Percentiles rank a stretch among this genome's conserved stretches.
Evolutionary conservation across 805 yeast genomes (phyloP).

Genomic region (Dipodascus geniculatus): DNA sequence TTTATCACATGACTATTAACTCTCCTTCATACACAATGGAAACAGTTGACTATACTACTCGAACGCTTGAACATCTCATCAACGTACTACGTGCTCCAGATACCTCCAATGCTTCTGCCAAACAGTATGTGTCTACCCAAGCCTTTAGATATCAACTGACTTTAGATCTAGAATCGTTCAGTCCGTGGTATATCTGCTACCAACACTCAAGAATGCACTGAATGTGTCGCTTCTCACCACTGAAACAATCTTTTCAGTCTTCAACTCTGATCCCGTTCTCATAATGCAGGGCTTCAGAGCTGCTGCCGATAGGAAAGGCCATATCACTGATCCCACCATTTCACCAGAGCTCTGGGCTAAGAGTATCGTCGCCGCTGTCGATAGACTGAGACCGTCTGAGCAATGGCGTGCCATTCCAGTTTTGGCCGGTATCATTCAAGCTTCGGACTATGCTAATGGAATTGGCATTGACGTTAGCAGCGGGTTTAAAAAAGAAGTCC

Average conservation of each 20-base stretch:
- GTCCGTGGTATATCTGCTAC: slow-evolving; percentile 11
- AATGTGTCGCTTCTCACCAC: slow-evolving; percentile 13
- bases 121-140: background rate
- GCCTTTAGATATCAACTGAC: background rate
- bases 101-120: background rate
- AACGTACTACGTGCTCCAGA: background rate
- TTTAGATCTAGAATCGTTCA: slow-evolving; percentile 3
- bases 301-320: slow-evolving; percentile 14
- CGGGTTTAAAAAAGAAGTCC: background rate
- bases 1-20: no score
- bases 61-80: background rate
- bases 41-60: background rate
- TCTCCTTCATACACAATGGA: background rate
- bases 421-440: slow-evolving; percentile 9
- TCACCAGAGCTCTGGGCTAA: slow-evolving; percentile 12
- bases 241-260: background rate
- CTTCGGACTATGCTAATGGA: background rate
- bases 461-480: no score
- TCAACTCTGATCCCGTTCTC: background rate
- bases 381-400: slow-evolving; percentile 3
- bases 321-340: slow-evolving; percentile 18
- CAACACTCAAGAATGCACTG: slow-evolving; percentile 16
- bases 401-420: slow-evolving; percentile 16
- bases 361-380: slow-evolving; percentile 7
- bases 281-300: slow-evolving; percentile 17